Evolutionary conservation across 75 land plant species (phyloP).

Genomic region (Pinus taeda): DNA sequence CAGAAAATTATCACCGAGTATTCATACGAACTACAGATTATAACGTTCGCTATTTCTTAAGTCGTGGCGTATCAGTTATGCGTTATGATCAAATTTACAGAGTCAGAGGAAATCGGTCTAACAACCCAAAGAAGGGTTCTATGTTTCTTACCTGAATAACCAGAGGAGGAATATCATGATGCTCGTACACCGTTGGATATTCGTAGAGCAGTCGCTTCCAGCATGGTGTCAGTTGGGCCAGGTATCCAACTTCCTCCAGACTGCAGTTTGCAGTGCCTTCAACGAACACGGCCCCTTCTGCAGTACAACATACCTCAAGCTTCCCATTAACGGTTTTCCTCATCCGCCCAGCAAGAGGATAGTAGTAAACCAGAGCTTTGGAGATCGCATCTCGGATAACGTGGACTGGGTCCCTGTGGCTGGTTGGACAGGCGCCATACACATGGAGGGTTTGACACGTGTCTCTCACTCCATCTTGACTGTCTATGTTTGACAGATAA

Average conservation of each 20-base stretch:
- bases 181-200: conserved; percentile 57
- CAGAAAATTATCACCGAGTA: no score
- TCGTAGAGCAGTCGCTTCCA: conserved; percentile 78
- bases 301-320: conserved; percentile 68
- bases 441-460: conserved; percentile 42
- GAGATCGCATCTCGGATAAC: conserved; percentile 59
- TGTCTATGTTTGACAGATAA: conserved; percentile 73
- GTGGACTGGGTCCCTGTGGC: conserved; percentile 29
- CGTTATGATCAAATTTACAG: no score
- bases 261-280: conserved; percentile 64
- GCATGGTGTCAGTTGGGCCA: conserved; percentile 57
- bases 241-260: conserved; percentile 62
- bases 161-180: conserved; percentile 72
- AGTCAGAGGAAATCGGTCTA: no score
- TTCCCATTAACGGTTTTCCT: conserved; percentile 64
- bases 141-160: conserved; percentile 61
- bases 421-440: conserved; percentile 37
- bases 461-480: conserved; percentile 60
- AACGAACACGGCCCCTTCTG: conserved; percentile 82
- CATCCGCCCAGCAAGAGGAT: conserved; percentile 83
- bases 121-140: no score
- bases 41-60: no score
- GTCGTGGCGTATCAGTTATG: no score
- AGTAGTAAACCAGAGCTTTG: conserved; percentile 64
- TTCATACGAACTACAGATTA: no score